Evolutionary conservation across 1,284 basidiomycete species (phyloP).

Genomic region (Amylostereum areolatum): DNA sequence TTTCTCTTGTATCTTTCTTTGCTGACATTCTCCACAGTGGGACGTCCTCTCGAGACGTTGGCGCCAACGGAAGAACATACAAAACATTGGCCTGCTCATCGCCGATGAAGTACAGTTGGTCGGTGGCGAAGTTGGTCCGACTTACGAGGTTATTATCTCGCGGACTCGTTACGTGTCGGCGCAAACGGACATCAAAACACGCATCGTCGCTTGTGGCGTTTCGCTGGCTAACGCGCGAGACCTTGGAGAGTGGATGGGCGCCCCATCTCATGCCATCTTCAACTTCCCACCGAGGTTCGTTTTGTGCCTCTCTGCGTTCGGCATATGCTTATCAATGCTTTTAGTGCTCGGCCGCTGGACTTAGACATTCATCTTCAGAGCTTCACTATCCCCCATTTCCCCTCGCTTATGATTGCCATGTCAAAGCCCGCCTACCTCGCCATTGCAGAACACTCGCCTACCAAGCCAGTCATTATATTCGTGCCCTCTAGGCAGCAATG

Average conservation of each 20-base stretch:
- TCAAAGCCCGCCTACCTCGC: slow-evolving; percentile 97
- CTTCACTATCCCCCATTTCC: slow-evolving; percentile 95
- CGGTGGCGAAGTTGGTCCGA: slow-evolving; percentile 89
- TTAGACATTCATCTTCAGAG: slow-evolving; percentile 98
- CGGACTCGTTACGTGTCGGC: slow-evolving; percentile 93
- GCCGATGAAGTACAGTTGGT: slow-evolving; percentile 95
- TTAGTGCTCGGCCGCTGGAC: slow-evolving; percentile 86
- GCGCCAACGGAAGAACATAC: slow-evolving; percentile 96
- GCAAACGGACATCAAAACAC: slow-evolving; percentile 88
- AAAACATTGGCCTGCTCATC: slow-evolving; percentile 88
- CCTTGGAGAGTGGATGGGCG: slow-evolving; percentile 97
- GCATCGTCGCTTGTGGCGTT: slow-evolving; percentile 91
- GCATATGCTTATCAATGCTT: slow-evolving; percentile 10
- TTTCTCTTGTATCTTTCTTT: neutral
- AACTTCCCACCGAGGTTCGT: slow-evolving; percentile 89
- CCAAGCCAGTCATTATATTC: slow-evolving; percentile 88
- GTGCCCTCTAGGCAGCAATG: slow-evolving; percentile 94
- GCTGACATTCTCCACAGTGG: slow-evolving; percentile 57
- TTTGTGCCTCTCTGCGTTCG: neutral
- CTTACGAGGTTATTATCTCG: slow-evolving; percentile 94
- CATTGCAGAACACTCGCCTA: slow-evolving; percentile 83
- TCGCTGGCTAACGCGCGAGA: slow-evolving; percentile 96
- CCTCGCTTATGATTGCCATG: slow-evolving; percentile 98
- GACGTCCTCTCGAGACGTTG: slow-evolving; percentile 94
- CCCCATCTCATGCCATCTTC: slow-evolving; percentile 89